Evolutionary conservation across 1,284 basidiomycete species (phyloP).

Genomic region (Macrocybe sp.): DNA sequence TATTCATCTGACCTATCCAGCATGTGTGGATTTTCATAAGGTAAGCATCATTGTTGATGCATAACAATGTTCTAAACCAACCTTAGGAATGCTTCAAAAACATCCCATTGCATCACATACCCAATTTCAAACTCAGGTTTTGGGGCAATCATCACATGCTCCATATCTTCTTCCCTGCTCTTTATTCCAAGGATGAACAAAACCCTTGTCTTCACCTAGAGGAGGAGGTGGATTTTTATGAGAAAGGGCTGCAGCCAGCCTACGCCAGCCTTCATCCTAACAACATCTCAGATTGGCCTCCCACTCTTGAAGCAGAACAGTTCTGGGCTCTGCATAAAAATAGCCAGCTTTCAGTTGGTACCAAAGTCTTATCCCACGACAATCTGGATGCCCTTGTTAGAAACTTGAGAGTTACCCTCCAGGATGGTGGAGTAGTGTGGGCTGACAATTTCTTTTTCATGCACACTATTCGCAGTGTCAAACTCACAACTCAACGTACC

Average conservation of each 20-base stretch:
- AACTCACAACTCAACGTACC: constrained; percentile 6
- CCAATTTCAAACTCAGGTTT: constrained; percentile 8
- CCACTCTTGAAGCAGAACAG: constrained; percentile 5
- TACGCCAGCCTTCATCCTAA: constrained; percentile 6
- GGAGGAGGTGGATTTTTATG: constrained; percentile 7
- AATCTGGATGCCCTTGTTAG: constrained; percentile 2
- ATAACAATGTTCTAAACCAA: background rate
- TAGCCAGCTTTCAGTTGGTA: background rate
- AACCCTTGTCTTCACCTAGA: background rate
- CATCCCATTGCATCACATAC: constrained; percentile 6
- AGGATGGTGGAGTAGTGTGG: constrained; percentile 4
- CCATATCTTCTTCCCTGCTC: constrained; percentile 7
- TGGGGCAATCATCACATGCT: constrained; percentile 5
- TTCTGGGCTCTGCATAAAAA: constrained; percentile 7
- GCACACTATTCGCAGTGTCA: constrained; percentile 9
- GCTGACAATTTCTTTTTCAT: constrained; percentile 9
- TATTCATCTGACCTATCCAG: constrained; percentile 5
- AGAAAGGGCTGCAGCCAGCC: constrained; percentile 5
- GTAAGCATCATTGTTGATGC: background rate
- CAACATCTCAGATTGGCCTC: constrained; percentile 12
- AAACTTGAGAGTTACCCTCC: constrained; percentile 1
- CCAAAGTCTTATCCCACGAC: constrained; percentile 6
- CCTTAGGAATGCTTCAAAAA: background rate
- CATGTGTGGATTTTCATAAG: background rate
- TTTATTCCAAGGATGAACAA: background rate